phyloP scores from a whole-genome alignment of 2,329 filamentous ascomycete genomes.

The Colletotrichum neosansevieriae region DNA sequence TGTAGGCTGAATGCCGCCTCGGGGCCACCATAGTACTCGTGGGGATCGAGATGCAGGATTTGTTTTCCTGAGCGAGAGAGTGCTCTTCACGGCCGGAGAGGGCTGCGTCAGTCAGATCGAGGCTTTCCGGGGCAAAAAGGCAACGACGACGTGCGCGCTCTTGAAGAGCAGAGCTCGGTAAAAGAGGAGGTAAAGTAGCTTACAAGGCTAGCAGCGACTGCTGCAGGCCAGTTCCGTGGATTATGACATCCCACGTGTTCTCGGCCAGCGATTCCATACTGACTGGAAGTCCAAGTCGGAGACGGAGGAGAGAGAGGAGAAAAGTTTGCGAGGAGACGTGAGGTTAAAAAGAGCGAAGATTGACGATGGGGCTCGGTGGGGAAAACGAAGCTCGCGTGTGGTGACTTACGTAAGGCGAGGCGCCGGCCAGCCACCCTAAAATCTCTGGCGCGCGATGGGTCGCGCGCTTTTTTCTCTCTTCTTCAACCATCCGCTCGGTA shows the following conservation, averaged over 20 bases:
- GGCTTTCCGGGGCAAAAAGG: conserved; percentile 42
- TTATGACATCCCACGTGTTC: conserved; percentile 82
- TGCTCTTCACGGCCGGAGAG: conserved; percentile 72
- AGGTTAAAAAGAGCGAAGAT: conserved; percentile 41
- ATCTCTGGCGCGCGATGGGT: conserved; percentile 17
- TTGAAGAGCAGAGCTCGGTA: conserved; percentile 26
- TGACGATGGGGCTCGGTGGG: conserved; percentile 33
- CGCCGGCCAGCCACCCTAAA: conserved; percentile 36
- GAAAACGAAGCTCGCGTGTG: conserved; percentile 31
- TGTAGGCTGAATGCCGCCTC: conserved; percentile 89
- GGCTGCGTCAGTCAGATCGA: conserved; percentile 80
- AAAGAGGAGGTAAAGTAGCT: conserved; percentile 53
- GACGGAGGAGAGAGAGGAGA: neutral
- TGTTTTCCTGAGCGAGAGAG: conserved; percentile 93
- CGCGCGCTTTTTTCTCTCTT: conserved; percentile 45
- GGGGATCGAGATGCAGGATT: conserved; percentile 88
- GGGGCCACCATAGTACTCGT: conserved; percentile 87
- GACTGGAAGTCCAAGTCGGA: neutral
- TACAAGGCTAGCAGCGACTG: conserved; percentile 86
- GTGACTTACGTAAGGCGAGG: neutral
- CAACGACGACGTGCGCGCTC: conserved; percentile 33
- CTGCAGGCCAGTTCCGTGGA: conserved; percentile 81
- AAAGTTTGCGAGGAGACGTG: conserved; percentile 35
- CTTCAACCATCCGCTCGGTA: conserved; percentile 55
- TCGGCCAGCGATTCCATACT: conserved; percentile 81